These are phyloP conservation scores for Monascus ruber DNA, from an alignment of 2,329 filamentous ascomycete species.

Conservation along the genomic window DNA sequence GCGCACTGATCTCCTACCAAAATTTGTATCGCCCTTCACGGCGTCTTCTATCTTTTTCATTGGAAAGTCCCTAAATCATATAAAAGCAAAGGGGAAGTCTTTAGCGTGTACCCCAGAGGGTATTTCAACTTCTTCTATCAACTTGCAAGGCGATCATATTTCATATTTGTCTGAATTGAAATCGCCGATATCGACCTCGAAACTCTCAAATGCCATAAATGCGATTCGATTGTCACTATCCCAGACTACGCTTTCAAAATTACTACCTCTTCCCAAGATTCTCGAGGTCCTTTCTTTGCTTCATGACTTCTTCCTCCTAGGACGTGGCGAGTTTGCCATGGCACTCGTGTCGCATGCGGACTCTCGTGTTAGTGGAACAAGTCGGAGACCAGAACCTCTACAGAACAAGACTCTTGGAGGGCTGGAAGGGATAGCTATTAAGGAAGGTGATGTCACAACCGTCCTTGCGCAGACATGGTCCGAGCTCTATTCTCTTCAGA, in stretches of 20 bases:
- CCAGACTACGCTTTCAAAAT: slow-evolving; percentile 67
- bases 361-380: slow-evolving; percentile 61
- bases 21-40: slow-evolving; percentile 63
- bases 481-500: slow-evolving; percentile 62
- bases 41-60: slow-evolving; percentile 82
- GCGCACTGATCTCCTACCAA: slow-evolving; percentile 54
- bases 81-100: slow-evolving; percentile 44
- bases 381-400: slow-evolving; percentile 44
- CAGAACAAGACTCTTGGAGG: slow-evolving; percentile 40
- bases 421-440: slow-evolving; percentile 57
- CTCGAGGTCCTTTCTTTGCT: slow-evolving; percentile 66
- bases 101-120: slow-evolving; percentile 17
- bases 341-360: slow-evolving; percentile 78
- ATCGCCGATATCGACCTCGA: slow-evolving; percentile 62
- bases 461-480: slow-evolving; percentile 70
- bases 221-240: slow-evolving; percentile 73
- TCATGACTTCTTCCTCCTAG: slow-evolving; percentile 76
- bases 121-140: slow-evolving; percentile 49
- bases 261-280: slow-evolving; percentile 68
- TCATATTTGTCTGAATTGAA: slow-evolving; percentile 54
- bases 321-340: slow-evolving; percentile 82
- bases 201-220: slow-evolving; percentile 60
- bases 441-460: slow-evolving; percentile 74
- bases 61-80: slow-evolving; percentile 77
- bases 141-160: slow-evolving; percentile 29